Base-by-base conservation (phyloP, 352 stramenopile species). In the Phytophthora tubulina region DNA sequence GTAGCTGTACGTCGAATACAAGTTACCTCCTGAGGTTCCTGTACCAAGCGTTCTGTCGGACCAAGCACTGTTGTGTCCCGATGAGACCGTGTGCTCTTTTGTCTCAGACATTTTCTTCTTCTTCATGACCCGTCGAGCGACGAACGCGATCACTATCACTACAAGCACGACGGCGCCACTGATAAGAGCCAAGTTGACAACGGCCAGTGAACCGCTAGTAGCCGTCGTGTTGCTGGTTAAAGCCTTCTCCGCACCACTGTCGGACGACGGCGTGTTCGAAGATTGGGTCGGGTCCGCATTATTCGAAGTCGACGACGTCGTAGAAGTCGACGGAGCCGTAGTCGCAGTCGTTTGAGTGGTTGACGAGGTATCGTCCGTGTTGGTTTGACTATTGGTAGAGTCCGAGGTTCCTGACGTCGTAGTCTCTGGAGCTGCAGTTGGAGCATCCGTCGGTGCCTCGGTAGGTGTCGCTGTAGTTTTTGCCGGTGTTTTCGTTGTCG, bases 141-240 rank as follows among this genome's bases (percentile, higher is more conserved):
- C 72, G 55, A 94, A 91, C 3, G 84, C 30, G 6, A 76, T 63
- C 10, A 92, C 69, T 33, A 90, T 61, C 17, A 89, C 46, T 11
- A 82, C 72, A 11, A 81, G 79, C 21, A 84, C 52, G 14, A 76
- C 72, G 0, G 74, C 81, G 2, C 63, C 82, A 52, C 72, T 56
- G 33, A 92, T 74, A 49, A 93, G 76, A 2, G 65, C 76, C 32
- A 89, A 71, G 54, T 85, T 89, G 14, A 89, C 55, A 38, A 71
- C 61, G 14, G 64, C 36, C 0, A 78, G 78, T 0, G 82, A 86
- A 1, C 45, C 49, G 30, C 17, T 60, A 1, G 52, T 67, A 4
- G 46, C 14, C 15, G 61, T 36, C 6, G 46, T 63, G 48, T 48
- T 70, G 59, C 30, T 69, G 1, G 59, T 60, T 38, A 75, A 32